phyloP scores from a whole-genome alignment of 2,329 filamentous ascomycete species.

The Scedosporium minutisporum region DNA sequence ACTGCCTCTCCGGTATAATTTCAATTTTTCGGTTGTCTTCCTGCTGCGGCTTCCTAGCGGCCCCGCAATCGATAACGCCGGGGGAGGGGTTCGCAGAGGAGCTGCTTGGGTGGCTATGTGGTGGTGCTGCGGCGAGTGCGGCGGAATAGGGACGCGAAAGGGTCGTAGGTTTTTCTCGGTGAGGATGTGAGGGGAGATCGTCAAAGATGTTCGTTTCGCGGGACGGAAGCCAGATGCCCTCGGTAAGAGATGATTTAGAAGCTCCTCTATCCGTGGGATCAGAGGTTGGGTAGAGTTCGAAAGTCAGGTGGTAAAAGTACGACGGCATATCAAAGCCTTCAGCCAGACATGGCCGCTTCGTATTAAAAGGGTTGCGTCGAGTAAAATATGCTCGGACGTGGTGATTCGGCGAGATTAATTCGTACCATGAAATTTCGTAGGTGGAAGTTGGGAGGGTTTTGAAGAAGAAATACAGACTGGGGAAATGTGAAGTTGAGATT shows the following conservation, averaged over 20 bases:
- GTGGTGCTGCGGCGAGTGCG: neutral
- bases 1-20: slow-evolving; percentile 29
- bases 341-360: neutral
- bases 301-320: slow-evolving; percentile 55
- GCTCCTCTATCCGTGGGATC: slow-evolving; percentile 18
- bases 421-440: neutral
- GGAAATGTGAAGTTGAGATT: neutral
- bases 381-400: neutral
- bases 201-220: slow-evolving; percentile 42
- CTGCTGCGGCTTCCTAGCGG: slow-evolving; percentile 21
- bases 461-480: neutral
- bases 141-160: neutral
- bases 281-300: slow-evolving; percentile 50
- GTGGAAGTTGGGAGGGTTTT: neutral
- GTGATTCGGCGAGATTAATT: neutral
- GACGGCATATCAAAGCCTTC: slow-evolving; percentile 40
- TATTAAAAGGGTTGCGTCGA: neutral
- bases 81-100: slow-evolving; percentile 11
- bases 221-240: slow-evolving; percentile 40
- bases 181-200: slow-evolving; percentile 41
- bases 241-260: neutral
- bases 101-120: neutral
- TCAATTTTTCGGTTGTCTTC: slow-evolving; percentile 25
- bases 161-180: slow-evolving; percentile 12
- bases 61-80: slow-evolving; percentile 40